A percentile compares a stretch with the other conserved stretches of the same genome.
Conservation (phyloP, 2,329 filamentous ascomycete species). For the Neopestalotiopsis sp. region DNA sequence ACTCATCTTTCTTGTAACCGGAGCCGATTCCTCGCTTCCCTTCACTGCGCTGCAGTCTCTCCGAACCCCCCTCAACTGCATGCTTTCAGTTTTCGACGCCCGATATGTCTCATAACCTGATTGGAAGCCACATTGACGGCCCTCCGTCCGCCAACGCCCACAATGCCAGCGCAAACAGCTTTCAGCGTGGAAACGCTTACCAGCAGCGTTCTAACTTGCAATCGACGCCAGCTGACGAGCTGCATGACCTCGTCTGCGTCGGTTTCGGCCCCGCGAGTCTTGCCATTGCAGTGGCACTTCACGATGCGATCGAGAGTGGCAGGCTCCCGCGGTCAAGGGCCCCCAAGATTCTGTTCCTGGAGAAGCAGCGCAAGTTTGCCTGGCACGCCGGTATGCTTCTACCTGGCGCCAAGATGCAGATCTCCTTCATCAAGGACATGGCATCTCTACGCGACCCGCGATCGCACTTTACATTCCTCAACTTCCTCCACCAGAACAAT, state of each 20-base stretch:
- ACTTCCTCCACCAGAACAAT: constrained; percentile 83
- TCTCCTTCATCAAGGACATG: constrained; percentile 95
- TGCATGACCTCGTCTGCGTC: constrained; percentile 87
- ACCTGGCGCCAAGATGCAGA: constrained; percentile 94
- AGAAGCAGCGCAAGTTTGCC: constrained; percentile 81
- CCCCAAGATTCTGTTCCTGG: constrained; percentile 84
- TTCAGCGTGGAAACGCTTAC: constrained; percentile 2
- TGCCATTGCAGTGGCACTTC: constrained; percentile 85
- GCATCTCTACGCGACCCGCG: constrained; percentile 86
- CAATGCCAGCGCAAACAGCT: constrained; percentile 13
- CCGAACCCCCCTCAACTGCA: background rate
- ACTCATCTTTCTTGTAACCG: background rate
- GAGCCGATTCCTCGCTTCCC: background rate
- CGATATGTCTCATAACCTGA: constrained; percentile 35
- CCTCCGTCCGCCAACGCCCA: constrained; percentile 15
- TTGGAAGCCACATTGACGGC: constrained; percentile 31
- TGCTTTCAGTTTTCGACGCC: background rate
- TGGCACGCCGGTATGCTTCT: constrained; percentile 98
- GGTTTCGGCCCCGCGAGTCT: constrained; percentile 93
- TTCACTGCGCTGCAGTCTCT: background rate
- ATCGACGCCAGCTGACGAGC: constrained; percentile 61
- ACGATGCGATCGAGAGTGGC: constrained; percentile 72
- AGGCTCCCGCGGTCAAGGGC: constrained; percentile 42
- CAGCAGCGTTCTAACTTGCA: constrained; percentile 47
- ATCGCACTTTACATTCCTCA: constrained; percentile 93